These are phyloP conservation scores for Letharia lupina DNA, from an alignment of 495 filamentous ascomycete genomes.

Conservation along the genomic window DNA sequence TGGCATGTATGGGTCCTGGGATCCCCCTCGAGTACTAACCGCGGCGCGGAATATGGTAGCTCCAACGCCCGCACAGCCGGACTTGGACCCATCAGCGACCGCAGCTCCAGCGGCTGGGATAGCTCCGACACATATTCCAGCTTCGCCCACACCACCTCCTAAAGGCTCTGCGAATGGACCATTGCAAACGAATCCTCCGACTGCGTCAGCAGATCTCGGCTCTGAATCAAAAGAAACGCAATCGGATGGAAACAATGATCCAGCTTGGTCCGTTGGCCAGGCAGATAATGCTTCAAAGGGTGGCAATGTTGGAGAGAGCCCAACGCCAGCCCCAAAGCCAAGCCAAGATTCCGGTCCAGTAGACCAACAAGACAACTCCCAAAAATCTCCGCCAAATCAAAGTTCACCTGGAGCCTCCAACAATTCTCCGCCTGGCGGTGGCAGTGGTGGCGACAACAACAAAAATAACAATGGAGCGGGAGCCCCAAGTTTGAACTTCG, in stretches of 20 bases:
- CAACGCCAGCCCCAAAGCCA: not conserved
- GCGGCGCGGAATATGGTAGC: not conserved
- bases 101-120: constrained; percentile 3
- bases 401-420: not conserved
- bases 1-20: not conserved
- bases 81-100: not conserved
- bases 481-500: not conserved
- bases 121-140: not conserved
- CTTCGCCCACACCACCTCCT: not conserved
- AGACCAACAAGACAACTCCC: not conserved
- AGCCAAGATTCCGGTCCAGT: not conserved
- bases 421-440: not conserved
- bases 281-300: not conserved
- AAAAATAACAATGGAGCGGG: not conserved
- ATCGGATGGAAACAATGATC: not conserved
- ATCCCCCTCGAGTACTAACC: not conserved
- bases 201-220: not conserved
- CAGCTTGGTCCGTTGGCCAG: not conserved
- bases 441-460: not conserved
- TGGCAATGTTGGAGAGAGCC: not conserved
- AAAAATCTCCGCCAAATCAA: not conserved
- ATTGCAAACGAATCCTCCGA: not conserved
- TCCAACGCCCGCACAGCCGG: not conserved
- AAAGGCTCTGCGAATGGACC: not conserved
- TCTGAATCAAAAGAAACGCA: not conserved